A percentile compares a stretch with the other conserved stretches of the same genome.
These are phyloP conservation scores for Talaromyces sp. DNA, from an alignment of 2,329 filamentous ascomycete genomes.

Conservation along the genomic window DNA sequence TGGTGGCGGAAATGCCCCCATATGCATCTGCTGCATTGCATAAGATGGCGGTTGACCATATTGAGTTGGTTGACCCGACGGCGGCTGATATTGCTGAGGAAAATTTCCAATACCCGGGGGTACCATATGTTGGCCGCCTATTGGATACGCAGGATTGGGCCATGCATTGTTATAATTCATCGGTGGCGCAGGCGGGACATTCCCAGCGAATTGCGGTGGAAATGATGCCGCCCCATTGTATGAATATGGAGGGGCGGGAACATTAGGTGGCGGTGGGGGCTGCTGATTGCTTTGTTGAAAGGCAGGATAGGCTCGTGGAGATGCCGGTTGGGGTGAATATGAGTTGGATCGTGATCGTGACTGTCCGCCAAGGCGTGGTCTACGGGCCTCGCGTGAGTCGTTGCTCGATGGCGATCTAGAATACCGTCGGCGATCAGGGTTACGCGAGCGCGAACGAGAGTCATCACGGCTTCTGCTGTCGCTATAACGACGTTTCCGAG, in stretches of 20 bases:
- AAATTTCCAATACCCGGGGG: slow-evolving; percentile 20
- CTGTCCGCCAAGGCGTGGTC: slow-evolving; percentile 11
- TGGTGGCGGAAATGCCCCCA: slow-evolving; percentile 29
- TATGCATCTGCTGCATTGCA: slow-evolving; percentile 29
- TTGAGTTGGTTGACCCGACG: slow-evolving; percentile 13
- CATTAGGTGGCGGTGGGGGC: slow-evolving; percentile 16
- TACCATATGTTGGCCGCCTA: slow-evolving; percentile 13
- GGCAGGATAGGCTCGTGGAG: slow-evolving; percentile 21
- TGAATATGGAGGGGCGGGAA: slow-evolving; percentile 13
- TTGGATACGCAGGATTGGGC: slow-evolving; percentile 30
- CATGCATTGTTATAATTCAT: slow-evolving; percentile 35
- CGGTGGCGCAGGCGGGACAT: slow-evolving; percentile 29
- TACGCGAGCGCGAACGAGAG: slow-evolving; percentile 29
- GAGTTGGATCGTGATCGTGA: slow-evolving; percentile 30
- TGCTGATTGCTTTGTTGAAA: slow-evolving; percentile 18
- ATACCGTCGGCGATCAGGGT: slow-evolving; percentile 21
- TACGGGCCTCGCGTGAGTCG: slow-evolving; percentile 19
- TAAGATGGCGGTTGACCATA: slow-evolving; percentile 20
- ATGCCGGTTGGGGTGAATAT: slow-evolving; percentile 32
- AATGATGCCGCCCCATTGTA: slow-evolving; percentile 11
- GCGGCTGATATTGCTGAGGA: slow-evolving; percentile 13
- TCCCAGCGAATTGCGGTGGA: slow-evolving; percentile 19
- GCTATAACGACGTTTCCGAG: slow-evolving; percentile 41
- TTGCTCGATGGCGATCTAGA: slow-evolving; percentile 30
- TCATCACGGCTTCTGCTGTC: slow-evolving; percentile 32